phyloP scores from a whole-genome alignment of 176 grass and related monocot species.

The Rhynchospora tenuis region DNA sequence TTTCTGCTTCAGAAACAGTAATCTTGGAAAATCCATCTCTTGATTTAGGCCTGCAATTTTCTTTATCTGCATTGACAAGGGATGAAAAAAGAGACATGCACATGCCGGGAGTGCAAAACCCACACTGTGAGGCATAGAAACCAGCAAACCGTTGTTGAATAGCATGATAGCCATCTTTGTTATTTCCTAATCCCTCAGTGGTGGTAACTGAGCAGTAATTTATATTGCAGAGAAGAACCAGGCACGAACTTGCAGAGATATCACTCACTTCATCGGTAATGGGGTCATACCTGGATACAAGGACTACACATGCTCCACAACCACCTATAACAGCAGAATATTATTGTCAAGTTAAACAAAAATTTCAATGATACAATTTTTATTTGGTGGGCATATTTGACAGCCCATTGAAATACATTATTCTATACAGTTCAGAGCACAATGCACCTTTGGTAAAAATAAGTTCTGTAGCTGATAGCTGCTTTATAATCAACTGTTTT shows the following conservation, averaged over 20 bases:
- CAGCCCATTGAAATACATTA: neutral
- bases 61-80: conserved; percentile 65
- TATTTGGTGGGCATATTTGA: neutral
- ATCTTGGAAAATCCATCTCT: conserved; percentile 56
- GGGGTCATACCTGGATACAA: conserved; percentile 54
- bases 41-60: conserved; percentile 34
- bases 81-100: conserved; percentile 83
- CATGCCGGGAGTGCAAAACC: conserved; percentile 84
- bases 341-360: neutral
- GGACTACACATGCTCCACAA: conserved; percentile 71
- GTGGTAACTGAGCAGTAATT: conserved; percentile 64
- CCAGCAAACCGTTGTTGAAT: conserved; percentile 62
- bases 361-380: neutral
- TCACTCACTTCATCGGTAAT: conserved; percentile 45
- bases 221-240: conserved; percentile 61
- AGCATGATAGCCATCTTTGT: conserved; percentile 45
- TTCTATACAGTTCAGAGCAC: neutral
- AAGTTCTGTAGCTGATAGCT: neutral
- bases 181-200: conserved; percentile 64
- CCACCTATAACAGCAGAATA: conserved; percentile 27
- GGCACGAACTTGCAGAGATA: conserved; percentile 48
- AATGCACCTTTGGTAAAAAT: neutral
- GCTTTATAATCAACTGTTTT: neutral
- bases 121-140: conserved; percentile 78
- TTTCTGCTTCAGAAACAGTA: conserved; percentile 47